phyloP scores from a whole-genome alignment of 2,329 filamentous ascomycete genomes.

The Penicillium sp. region DNA sequence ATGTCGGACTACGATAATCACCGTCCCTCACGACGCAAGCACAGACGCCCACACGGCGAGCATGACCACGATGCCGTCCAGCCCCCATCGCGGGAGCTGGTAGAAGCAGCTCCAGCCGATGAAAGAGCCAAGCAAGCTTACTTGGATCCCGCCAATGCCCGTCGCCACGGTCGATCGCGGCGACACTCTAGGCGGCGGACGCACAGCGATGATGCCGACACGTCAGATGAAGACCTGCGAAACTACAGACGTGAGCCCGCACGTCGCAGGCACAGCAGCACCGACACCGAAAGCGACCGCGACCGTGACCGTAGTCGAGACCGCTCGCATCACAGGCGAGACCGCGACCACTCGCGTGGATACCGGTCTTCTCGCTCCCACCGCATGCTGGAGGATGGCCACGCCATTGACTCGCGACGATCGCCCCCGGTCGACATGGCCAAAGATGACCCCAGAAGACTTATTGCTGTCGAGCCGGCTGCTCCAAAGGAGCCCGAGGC shows the following conservation, averaged over 20 bases:
- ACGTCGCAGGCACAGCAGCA: slow-evolving; percentile 25
- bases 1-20: slow-evolving; percentile 29
- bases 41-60: slow-evolving; percentile 24
- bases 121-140: slow-evolving; percentile 7
- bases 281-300: slow-evolving; percentile 25
- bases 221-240: slow-evolving; percentile 35
- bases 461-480: slow-evolving; percentile 27
- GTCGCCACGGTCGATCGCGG: slow-evolving; percentile 25
- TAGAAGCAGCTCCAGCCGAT: slow-evolving; percentile 12
- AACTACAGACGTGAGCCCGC: slow-evolving; percentile 31
- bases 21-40: slow-evolving; percentile 20
- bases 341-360: slow-evolving; percentile 20
- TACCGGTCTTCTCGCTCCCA: slow-evolving; percentile 28
- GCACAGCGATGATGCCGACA: slow-evolving; percentile 30
- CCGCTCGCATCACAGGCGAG: slow-evolving; percentile 14
- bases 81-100: slow-evolving; percentile 14
- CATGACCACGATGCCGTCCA: slow-evolving; percentile 15
- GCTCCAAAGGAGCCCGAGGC: slow-evolving; percentile 59
- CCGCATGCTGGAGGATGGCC: slow-evolving; percentile 19
- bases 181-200: slow-evolving; percentile 22
- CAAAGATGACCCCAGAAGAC: slow-evolving; percentile 27
- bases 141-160: slow-evolving; percentile 16
- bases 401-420: slow-evolving; percentile 17
- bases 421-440: slow-evolving; percentile 15
- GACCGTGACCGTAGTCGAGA: slow-evolving; percentile 17